These are phyloP conservation scores for Hypomyces rosellus DNA, from an alignment of 2,329 filamentous ascomycete species.

Conservation along the genomic window DNA sequence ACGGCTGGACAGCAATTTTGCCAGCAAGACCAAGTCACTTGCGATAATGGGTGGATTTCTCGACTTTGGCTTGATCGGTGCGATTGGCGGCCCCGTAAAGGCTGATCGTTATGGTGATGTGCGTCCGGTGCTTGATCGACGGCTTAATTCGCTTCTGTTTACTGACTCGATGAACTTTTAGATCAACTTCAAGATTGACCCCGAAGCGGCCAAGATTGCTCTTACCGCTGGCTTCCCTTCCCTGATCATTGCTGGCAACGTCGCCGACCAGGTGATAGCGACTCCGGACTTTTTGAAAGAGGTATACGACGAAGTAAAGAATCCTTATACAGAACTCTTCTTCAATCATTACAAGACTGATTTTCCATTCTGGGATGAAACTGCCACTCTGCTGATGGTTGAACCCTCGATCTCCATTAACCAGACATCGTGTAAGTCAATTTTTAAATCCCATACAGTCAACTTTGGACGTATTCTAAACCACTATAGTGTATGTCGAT, in stretches of 20 bases:
- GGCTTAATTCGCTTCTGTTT: background rate
- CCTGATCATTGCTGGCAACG: slow-evolving; percentile 39
- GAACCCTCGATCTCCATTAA: slow-evolving; percentile 3
- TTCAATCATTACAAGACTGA: background rate
- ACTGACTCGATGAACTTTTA: slow-evolving; percentile 14
- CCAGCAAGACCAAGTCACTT: slow-evolving; percentile 38
- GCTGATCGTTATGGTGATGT: too few species aligned
- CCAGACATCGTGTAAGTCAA: slow-evolving; percentile 1
- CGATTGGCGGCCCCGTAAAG: slow-evolving; percentile 6
- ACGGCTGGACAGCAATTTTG: slow-evolving; percentile 40
- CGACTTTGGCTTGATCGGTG: slow-evolving; percentile 33
- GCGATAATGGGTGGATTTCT: slow-evolving; percentile 46
- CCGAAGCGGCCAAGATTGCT: slow-evolving; percentile 43
- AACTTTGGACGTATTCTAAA: background rate
- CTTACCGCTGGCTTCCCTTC: slow-evolving; percentile 40
- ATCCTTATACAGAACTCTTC: slow-evolving; percentile 5
- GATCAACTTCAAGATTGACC: slow-evolving; percentile 46
- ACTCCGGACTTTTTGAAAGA: slow-evolving; percentile 23
- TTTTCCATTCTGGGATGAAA: slow-evolving; percentile 7
- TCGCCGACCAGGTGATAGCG: slow-evolving; percentile 40
- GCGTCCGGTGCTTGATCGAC: too few species aligned
- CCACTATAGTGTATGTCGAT: slow-evolving; percentile 1
- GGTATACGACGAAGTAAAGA: background rate
- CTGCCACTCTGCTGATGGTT: background rate
- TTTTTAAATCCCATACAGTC: background rate